Percentiles rank a stretch among this genome's conserved stretches.
phyloP scores from a whole-genome alignment of 129 eudicot genomes.

The Logfia minima region DNA sequence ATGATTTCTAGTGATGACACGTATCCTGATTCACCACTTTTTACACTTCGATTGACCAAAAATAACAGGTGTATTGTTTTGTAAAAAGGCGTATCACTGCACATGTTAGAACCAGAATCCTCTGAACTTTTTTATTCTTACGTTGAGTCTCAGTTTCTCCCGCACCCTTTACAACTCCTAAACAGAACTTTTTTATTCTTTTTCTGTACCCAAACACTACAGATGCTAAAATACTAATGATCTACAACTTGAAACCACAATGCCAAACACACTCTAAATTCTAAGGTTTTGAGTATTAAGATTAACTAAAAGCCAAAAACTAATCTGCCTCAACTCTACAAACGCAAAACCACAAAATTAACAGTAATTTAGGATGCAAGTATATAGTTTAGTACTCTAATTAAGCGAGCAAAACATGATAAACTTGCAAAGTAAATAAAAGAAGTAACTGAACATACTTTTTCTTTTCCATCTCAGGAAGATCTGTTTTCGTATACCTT shows the following conservation, averaged over 20 bases:
- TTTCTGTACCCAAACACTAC: neutral
- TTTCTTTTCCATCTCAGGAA: constrained; percentile 93
- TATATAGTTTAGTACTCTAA: neutral
- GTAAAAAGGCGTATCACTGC: no score
- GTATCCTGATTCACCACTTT: no score
- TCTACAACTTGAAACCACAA: neutral
- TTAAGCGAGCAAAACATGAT: neutral
- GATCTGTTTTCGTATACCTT: constrained; percentile 80
- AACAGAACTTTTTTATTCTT: no score
- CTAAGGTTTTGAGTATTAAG: neutral
- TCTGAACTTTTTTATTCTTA: no score
- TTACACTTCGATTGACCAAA: no score
- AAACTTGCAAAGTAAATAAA: neutral
- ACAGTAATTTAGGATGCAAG: neutral
- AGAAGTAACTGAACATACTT: constrained; percentile 51
- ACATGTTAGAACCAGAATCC: no score
- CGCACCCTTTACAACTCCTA: no score
- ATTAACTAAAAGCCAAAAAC: no score
- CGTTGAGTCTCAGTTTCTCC: no score
- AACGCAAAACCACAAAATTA: no score
- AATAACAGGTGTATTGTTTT: no score
- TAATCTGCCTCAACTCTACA: no score
- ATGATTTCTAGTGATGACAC: neutral
- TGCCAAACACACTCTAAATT: neutral
- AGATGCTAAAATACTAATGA: neutral